Evolutionary conservation across 495 filamentous ascomycete genomes (phyloP), one percentile per base, ranked within the genome.

Genomic region (Lepraria neglecta): DNA sequence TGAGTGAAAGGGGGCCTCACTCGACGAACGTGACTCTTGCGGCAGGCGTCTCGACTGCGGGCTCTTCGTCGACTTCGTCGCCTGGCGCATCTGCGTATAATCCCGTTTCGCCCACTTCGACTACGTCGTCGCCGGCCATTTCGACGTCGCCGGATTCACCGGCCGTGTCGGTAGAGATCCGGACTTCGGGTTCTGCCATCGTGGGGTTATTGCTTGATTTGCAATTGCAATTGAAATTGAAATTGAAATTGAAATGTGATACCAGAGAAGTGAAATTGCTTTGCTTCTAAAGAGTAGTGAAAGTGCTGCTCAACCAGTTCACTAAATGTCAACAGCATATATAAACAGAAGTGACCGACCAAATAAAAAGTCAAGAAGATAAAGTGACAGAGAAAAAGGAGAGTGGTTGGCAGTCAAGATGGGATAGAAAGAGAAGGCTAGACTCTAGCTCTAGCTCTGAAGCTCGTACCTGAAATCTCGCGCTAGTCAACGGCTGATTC

Each of bases 171-270:
- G 45, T 31, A 5, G 43, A 55, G 17, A 69, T 62, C 21, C 61
- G 67, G 35, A 69, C 67, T 44, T 69, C 60, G 10, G 67, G 63
- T 30, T 69, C 67, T 10, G 64, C 64, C 67, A 67, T 69, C 30
- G 50, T 11, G 3, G 43, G 30, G 9, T 14, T 47, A 21, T 33
- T 30, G 44, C 33, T 30, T 47, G 58, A n/a, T 40, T 35, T 10
- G 14, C 17, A 45, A 38, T 31, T 42, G 14, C 15, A 6, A 12
- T 15, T 0, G 14, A n/a, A 14, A 15, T 31, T 11, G 47, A 6
- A 17, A 31, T 17, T 51, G 17, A 7, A 12, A 15, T 0, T 0
- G 1, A 19, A n/a, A 2, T 19, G 35, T 12, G 5, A 11, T 21
- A 6, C 3, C 24, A 24, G 24, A 24, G 24, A 24, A 24, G 24